phyloP scores from a whole-genome alignment of 2,329 filamentous ascomycete species.

The Malbranchea zuffiana region DNA sequence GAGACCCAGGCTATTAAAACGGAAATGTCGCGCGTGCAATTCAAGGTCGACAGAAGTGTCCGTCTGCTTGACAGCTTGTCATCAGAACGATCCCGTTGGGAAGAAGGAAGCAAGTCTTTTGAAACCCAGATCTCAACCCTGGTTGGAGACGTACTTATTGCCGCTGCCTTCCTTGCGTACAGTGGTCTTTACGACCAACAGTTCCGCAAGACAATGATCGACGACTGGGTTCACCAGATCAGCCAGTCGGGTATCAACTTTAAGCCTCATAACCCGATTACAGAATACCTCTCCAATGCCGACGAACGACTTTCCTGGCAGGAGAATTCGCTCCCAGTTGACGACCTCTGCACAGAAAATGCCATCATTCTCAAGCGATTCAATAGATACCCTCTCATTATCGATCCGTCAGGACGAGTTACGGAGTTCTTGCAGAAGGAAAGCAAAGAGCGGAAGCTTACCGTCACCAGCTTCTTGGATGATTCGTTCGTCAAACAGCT shows the following conservation, averaged over 20 bases:
- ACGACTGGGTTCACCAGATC: conserved; percentile 93
- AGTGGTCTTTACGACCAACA: conserved; percentile 95
- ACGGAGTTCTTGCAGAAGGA: conserved; percentile 94
- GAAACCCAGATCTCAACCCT: conserved; percentile 96
- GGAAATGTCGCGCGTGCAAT: conserved; percentile 92
- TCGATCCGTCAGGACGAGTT: conserved; percentile 89
- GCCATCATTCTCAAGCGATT: conserved; percentile 95
- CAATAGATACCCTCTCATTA: conserved; percentile 96
- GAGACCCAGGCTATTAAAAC: conserved; percentile 95
- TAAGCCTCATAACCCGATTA: conserved; percentile 88
- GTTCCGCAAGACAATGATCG: conserved; percentile 93
- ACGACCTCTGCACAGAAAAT: conserved; percentile 97
- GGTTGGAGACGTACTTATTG: conserved; percentile 87
- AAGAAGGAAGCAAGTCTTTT: conserved; percentile 94
- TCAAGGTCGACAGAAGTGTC: conserved; percentile 95
- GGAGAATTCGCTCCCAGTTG: conserved; percentile 81
- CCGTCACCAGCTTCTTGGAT: conserved; percentile 94
- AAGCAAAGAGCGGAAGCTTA: conserved; percentile 84
- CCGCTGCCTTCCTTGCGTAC: conserved; percentile 95
- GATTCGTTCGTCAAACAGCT: conserved; percentile 97
- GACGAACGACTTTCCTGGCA: conserved; percentile 95
- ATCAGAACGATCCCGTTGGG: conserved; percentile 87
- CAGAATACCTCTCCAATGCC: conserved; percentile 91
- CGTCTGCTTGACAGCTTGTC: conserved; percentile 88
- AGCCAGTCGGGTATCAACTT: conserved; percentile 84